Conservation (phyloP, 164 flowering plant species). For the Dillenia turbinata region DNA sequence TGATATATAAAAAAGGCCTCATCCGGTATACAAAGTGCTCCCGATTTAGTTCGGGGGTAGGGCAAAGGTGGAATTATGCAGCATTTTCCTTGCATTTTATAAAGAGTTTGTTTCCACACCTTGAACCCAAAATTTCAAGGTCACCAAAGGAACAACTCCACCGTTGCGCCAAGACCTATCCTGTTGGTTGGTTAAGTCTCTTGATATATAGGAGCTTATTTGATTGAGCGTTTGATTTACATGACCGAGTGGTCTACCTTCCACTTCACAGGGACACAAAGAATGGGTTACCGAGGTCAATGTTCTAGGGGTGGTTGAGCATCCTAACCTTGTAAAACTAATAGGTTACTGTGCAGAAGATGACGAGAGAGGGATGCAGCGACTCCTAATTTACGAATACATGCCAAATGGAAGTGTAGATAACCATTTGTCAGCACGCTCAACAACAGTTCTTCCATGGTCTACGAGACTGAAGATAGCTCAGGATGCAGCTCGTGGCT, state of each 20-base stretch:
- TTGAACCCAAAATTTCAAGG: too few species aligned
- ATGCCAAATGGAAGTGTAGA: conserved; percentile 89
- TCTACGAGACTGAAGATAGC: conserved; percentile 76
- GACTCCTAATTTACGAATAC: conserved; percentile 78
- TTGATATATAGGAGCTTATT: too few species aligned
- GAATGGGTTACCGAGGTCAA: conserved; percentile 99
- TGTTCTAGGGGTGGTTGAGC: conserved; percentile 88
- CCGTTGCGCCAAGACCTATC: too few species aligned
- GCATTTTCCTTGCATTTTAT: too few species aligned
- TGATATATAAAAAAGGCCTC: too few species aligned
- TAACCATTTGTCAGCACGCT: conserved; percentile 58
- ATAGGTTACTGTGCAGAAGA: conserved; percentile 92
- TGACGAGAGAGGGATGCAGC: conserved; percentile 93
- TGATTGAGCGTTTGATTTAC: too few species aligned
- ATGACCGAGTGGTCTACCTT: conserved; percentile 1
- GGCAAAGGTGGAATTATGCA: too few species aligned
- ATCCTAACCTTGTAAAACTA: conserved; percentile 88
- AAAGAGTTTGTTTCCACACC: too few species aligned
- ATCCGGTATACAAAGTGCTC: too few species aligned
- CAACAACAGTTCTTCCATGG: conserved; percentile 64
- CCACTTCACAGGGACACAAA: conserved; percentile 75
- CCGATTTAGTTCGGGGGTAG: too few species aligned
- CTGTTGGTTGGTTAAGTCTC: too few species aligned
- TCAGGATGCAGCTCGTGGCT: conserved; percentile 85
- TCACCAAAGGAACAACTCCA: too few species aligned